These are phyloP conservation scores for Fusarium veterinarium DNA, from an alignment of 2,329 filamentous ascomycete genomes.

Conservation along the genomic window DNA sequence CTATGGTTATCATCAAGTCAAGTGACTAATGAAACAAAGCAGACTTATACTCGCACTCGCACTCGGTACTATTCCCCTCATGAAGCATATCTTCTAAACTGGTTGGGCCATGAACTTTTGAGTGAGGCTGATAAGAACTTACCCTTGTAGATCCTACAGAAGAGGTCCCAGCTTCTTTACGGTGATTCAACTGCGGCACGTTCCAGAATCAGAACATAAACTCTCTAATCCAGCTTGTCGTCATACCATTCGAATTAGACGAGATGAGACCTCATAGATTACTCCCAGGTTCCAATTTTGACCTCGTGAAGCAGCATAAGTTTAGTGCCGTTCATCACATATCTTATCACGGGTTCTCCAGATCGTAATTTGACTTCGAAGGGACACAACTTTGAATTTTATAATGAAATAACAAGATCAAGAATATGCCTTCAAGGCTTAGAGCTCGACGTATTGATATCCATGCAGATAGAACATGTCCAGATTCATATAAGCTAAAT, in stretches of 20 bases:
- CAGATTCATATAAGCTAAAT: constrained; percentile 17
- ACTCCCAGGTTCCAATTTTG: neutral
- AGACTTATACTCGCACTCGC: constrained; percentile 8
- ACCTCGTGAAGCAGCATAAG: neutral
- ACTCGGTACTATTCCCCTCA: neutral
- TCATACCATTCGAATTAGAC: constrained; percentile 1
- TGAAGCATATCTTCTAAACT: neutral
- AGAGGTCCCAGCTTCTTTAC: constrained; percentile 9
- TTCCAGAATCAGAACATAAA: constrained; percentile 18
- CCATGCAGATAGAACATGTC: neutral
- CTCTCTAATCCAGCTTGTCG: neutral
- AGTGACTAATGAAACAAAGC: neutral
- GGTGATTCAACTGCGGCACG: constrained; percentile 13
- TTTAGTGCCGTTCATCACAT: neutral
- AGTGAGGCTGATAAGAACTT: neutral
- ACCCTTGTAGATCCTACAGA: neutral
- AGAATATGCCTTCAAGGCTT: neutral
- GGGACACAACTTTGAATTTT: neutral
- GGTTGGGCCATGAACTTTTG: neutral
- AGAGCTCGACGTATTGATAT: neutral
- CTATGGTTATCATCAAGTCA: neutral
- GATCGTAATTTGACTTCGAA: neutral
- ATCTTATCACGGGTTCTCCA: neutral
- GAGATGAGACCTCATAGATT: neutral
- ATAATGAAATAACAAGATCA: neutral